Evolutionary conservation across 2,329 filamentous ascomycete genomes (phyloP), one percentile per base, ranked within the genome.

Genomic region (Colletotrichum simmondsii): DNA sequence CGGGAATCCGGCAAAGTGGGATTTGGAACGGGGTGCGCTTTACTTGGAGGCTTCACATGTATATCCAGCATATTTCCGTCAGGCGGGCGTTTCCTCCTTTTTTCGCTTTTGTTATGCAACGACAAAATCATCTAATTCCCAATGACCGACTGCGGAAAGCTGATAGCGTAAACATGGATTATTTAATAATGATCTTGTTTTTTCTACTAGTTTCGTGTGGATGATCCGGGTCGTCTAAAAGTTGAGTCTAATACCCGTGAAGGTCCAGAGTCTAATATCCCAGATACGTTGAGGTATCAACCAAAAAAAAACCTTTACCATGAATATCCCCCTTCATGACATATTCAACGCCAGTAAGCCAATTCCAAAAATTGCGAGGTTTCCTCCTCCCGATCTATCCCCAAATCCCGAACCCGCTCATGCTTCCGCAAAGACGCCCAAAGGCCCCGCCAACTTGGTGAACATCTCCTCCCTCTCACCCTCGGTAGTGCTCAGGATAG

Each of bases 381-480:
- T 14, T 16, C 6, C 16, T 42, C 37, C 3, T 42, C 37, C 16
- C 37, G 19, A 19, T 42, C 37, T 3, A 3, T 42, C 37, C 16
- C 37, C 14, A 7, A 14, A 42, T 42, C 37, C 37, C 16, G 37
- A 42, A 37, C 4, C 52, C 35, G 52, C 37, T 75, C 68, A 76
- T 35, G 73, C 66, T 22, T 79, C 77, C n/a, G 79, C 80, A 74
- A 91, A 89, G 4, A 88, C 81, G 1, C 87, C 85, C 76, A 91
- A 77, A 12, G 89, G 89, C 2, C 89, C 89, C 62, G 86, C 87
- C 62, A 94, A 82, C 83, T 95, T 96, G 7, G 91, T 91, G 78
- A 92, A 87, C 95, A 98, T 98, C 86, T 98, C 97, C 73, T 97
- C 94, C 83, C 92, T 93, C 85, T 98, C 96, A 3, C 91, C 94